Conservation (phyloP, 305 asterid species). For the Andrographis paniculata region DNA sequence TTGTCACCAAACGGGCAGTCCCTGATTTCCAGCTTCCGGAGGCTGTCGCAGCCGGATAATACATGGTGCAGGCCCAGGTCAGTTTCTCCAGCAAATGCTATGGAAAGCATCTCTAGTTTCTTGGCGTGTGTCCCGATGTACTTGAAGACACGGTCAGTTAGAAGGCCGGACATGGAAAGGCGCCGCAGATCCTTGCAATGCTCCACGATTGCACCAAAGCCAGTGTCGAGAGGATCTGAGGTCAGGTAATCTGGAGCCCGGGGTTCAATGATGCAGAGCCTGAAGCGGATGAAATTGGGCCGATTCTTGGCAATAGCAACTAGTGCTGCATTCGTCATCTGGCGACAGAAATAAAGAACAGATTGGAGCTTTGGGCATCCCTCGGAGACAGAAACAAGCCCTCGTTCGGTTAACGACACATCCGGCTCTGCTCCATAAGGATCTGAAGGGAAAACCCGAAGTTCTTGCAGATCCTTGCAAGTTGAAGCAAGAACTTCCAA, state of each 20-base stretch:
- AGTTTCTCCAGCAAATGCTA: constrained; percentile 95
- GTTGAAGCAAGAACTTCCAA: constrained; percentile 63
- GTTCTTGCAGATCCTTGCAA: constrained; percentile 83
- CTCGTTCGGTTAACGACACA: constrained; percentile 75
- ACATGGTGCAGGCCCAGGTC: constrained; percentile 87
- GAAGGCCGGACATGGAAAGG: constrained; percentile 86
- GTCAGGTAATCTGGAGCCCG: constrained; percentile 77
- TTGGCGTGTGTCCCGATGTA: constrained; percentile 82
- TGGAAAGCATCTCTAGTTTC: constrained; percentile 90
- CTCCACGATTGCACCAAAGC: constrained; percentile 92
- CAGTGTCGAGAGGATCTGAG: constrained; percentile 77
- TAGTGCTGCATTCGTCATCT: constrained; percentile 87
- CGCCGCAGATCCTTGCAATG: constrained; percentile 72
- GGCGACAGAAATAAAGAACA: constrained; percentile 91
- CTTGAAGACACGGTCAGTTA: constrained; percentile 71
- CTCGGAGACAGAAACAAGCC: constrained; percentile 81
- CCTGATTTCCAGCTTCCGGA: constrained; percentile 88
- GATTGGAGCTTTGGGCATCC: constrained; percentile 95
- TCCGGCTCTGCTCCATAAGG: constrained; percentile 76
- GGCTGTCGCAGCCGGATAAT: constrained; percentile 86
- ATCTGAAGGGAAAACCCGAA: constrained; percentile 93
- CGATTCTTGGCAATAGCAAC: constrained; percentile 68
- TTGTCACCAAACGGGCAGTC: constrained; percentile 95
- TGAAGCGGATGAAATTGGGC: constrained; percentile 63
- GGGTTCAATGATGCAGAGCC: constrained; percentile 85